Evolutionary conservation across 2,329 filamentous ascomycete species (phyloP), one percentile per base, ranked within the genome.

Genomic region (Aspergillus arachidicola): DNA sequence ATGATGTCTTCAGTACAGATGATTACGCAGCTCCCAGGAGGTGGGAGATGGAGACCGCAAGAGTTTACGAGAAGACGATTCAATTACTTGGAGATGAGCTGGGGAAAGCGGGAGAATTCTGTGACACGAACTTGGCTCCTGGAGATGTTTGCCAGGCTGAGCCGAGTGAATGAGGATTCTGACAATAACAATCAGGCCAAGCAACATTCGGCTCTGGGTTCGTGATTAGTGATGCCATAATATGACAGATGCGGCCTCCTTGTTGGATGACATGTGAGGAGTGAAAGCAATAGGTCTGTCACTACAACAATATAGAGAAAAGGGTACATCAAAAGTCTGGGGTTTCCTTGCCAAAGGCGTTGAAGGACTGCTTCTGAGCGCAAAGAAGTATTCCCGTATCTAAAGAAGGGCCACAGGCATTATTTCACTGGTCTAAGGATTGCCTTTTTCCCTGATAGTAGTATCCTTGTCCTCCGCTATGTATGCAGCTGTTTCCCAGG

Each of bases 51-150:
- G 89, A 91, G 66, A 87, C 91, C 57, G 91, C 89, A 0, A 85
- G 85, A 66, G 88, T 96, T 2, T 97, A 95, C 78, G 91, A 95
- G 75, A 85, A 85, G 70, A 95, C 92, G 0, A 86, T 96, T 67
- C 85, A 92, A 45, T 85, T 91, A 72, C 78, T 96, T 16, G 92
- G 91, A 0, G 88, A 90, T 71, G 83, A 86, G 12, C 77, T 95
- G 32, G 89, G 86, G 28, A 68, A 66, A 32, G 68, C 71, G 51
- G 71, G 70, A n/a, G 73, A 70, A 54, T 69, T 72, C 62, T 68
- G 67, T 59, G 68, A 70, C 64, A 62, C 60, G 57, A 60, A 67
- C 60, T 65, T 68, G 63, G 65, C 64, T 7, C 23, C 58, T 36
- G 67, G 63, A 19, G 63, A 66, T 30, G 54, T 36, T 32, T 58